Percentiles rank a stretch among this genome's conserved stretches.
Conservation (phyloP, 495 filamentous ascomycete species). For the Penicillium roqueforti region DNA sequence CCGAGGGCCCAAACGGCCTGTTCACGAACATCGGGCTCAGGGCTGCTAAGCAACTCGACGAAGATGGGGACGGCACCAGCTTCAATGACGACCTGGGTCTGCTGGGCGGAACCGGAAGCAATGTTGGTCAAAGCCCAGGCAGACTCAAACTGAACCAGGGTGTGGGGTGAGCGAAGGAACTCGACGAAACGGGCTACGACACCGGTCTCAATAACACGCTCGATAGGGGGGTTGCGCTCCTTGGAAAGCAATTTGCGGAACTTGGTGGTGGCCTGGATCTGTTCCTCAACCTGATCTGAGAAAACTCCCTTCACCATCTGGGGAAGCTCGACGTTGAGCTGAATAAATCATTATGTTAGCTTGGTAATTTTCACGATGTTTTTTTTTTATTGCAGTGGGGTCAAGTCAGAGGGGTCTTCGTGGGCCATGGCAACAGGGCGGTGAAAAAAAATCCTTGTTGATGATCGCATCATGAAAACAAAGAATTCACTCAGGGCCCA, state of each 20-base stretch:
- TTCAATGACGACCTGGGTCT: conserved; percentile 98
- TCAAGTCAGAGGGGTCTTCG: conserved; percentile 29
- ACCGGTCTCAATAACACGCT: conserved; percentile 98
- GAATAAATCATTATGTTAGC: conserved; percentile 39
- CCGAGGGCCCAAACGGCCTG: conserved; percentile 98
- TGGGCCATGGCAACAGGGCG: conserved; percentile 36
- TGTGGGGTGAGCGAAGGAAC: conserved; percentile 97
- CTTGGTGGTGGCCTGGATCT: conserved; percentile 98
- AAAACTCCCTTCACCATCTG: conserved; percentile 98
- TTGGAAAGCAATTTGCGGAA: conserved; percentile 97
- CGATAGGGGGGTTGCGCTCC: conserved; percentile 98
- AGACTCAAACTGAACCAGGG: conserved; percentile 97
- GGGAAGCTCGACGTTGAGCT: conserved; percentile 97
- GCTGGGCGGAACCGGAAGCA: conserved; percentile 91
- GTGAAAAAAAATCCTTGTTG: conserved; percentile 40
- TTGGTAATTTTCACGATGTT: conserved; percentile 7
- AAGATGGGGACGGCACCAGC: conserved; percentile 98
- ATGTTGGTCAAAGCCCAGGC: conserved; percentile 99
- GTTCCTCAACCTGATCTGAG: conserved; percentile 95
- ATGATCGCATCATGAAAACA: conserved; percentile 33
- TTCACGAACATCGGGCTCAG: conserved; percentile 96
- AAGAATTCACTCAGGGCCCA: conserved; percentile 11
- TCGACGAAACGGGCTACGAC: conserved; percentile 97
- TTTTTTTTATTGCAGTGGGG: conserved; percentile 17
- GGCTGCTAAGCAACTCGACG: conserved; percentile 89